Conservation (phyloP, 129 eudicot species). For the Artemisia tridentata region DNA sequence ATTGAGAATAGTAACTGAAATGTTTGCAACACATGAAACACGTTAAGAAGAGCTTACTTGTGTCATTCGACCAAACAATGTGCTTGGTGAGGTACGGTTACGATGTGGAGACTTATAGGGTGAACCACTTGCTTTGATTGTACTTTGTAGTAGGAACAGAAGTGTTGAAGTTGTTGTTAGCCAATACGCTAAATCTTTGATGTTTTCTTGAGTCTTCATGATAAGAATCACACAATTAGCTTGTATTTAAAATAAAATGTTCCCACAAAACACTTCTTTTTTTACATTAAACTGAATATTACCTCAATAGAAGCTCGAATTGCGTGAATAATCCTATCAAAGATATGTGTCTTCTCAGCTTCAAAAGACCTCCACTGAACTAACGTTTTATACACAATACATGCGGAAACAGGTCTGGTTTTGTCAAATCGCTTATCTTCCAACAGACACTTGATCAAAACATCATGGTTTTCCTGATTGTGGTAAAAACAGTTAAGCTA, state of each 20-base stretch:
- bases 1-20: not conserved
- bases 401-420: constrained; percentile 90
- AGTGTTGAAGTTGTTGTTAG: constrained; percentile 87
- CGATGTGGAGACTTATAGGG: constrained; percentile 65
- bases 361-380: constrained; percentile 99
- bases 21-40: constrained; percentile 3
- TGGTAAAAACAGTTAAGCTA: not conserved
- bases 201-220: constrained; percentile 63
- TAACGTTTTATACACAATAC: constrained; percentile 81
- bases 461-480: constrained; percentile 84
- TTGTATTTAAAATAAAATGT: constrained; percentile 4
- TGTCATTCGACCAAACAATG: constrained; percentile 87
- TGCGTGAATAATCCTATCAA: constrained; percentile 85
- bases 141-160: constrained; percentile 79
- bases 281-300: constrained; percentile 2
- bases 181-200: constrained; percentile 84
- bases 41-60: constrained; percentile 49
- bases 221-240: constrained; percentile 21
- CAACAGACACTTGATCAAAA: constrained; percentile 73
- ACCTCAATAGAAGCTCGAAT: constrained; percentile 93
- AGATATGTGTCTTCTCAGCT: constrained; percentile 88
- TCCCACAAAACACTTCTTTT: not conserved
- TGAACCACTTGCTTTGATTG: constrained; percentile 87
- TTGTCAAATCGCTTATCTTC: constrained; percentile 87
- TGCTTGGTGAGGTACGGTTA: constrained; percentile 67